These are phyloP conservation scores for Trichoderma atrobrunneum DNA, from an alignment of 2,329 filamentous ascomycete genomes.

Conservation along the genomic window DNA sequence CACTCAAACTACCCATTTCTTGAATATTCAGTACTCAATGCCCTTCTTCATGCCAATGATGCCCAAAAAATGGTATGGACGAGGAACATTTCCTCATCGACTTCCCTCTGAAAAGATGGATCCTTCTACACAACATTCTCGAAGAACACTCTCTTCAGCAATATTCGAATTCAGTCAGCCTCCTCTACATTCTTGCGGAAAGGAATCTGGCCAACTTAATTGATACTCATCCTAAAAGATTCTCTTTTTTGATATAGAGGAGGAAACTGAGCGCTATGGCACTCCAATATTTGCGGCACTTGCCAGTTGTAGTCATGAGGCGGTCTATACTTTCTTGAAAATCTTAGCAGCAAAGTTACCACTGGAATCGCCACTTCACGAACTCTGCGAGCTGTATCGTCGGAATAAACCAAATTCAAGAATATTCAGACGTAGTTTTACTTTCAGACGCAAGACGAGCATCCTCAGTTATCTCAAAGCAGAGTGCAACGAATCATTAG, in stretches of 20 bases:
- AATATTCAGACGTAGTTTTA: background rate
- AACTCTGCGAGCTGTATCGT: background rate
- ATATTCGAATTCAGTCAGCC: background rate
- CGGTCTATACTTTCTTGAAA: background rate
- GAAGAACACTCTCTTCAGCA: too few relatives aligned
- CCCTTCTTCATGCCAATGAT: background rate
- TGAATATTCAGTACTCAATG: background rate
- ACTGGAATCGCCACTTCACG: background rate
- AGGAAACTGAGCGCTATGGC: background rate
- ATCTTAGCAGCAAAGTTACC: background rate
- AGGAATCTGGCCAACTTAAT: background rate
- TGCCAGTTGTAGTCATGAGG: background rate
- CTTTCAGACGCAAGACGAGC: background rate
- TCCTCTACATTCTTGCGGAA: background rate
- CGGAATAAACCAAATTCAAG: background rate
- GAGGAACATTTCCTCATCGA: background rate
- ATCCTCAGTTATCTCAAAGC: background rate
- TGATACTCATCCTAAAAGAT: background rate
- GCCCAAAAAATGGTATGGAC: background rate
- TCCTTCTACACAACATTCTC: too few relatives aligned
- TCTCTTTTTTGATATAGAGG: background rate
- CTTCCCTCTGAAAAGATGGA: background rate
- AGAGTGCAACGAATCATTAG: background rate
- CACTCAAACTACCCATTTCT: background rate
- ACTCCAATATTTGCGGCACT: slow-evolving; percentile 3